Base-by-base conservation (phyloP, 352 stramenopile species). In the Pythium rishiriense region DNA sequence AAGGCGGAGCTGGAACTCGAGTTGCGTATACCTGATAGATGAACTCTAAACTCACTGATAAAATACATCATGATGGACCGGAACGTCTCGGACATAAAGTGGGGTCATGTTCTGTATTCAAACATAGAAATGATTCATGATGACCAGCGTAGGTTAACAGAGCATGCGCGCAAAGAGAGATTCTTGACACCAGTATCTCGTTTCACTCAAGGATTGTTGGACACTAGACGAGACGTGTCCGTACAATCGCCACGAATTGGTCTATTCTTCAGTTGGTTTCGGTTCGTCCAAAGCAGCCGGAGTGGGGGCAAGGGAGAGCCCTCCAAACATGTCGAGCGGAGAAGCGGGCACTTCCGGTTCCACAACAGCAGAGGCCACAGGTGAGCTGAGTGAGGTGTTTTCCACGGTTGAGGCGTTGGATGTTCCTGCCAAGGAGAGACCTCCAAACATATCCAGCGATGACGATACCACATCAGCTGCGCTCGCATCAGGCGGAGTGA, bases 251-350 rank as follows among this genome's bases (percentile, higher is more conserved):
- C 19, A 28, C 24, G 21, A 3, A 19, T 33, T 33, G 21, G 49
- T 50, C 41, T 61, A 49, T 51, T 61, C 53, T 12, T 15, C 53
- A 52, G 17, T 21, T 28, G 24, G 19, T 14, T 35, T 39, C 25
- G 43, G 28, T 7, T 52, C 53, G 9, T 26, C 12, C 10, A 42
- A 14, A 43, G 29, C 42, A 28, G 25, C n/a, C 6, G 48, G 26
- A 12, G 35, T 4, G 22, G 45, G 31, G 0, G 62, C 37, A 15
- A 68, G 39, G 12, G 53, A 59, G n/a, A 68, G 53, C 25, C 62
- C 53, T 9, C 62, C 62, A 37, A 68, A 68, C 33, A 68, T 59
- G 37, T 63, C 62, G 21, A 47, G 43, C 5, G 55, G 43, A 33
- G 55, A 59, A 0, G 52, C 17, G 24, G 37, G 52, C 39, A 25